Conservation (phyloP, 139 green algal species). For the Tetraselmis chui region DNA sequence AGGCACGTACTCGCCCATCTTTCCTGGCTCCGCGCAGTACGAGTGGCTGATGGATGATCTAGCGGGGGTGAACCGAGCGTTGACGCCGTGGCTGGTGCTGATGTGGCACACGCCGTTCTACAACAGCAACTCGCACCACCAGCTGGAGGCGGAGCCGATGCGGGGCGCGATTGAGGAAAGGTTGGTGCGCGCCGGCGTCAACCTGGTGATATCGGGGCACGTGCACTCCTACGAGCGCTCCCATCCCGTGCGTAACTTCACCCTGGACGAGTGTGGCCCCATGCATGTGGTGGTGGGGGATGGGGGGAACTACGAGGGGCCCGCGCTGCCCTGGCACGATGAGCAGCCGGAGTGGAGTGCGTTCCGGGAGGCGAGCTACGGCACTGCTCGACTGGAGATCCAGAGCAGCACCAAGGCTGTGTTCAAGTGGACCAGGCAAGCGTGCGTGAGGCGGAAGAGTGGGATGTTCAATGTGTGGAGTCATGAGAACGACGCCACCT, state of each 20-base stretch:
- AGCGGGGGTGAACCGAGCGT: slow-evolving; percentile 8
- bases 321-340: slow-evolving; percentile 2
- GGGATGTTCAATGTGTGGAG: background rate
- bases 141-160: slow-evolving; percentile 36
- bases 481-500: background rate
- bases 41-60: slow-evolving; percentile 23
- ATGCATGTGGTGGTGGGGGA: slow-evolving; percentile 38
- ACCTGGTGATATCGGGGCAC: slow-evolving; percentile 45
- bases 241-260: slow-evolving; percentile 26
- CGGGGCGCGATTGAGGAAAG: slow-evolving; percentile 23
- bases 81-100: slow-evolving; percentile 26
- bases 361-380: slow-evolving; percentile 34
- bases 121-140: slow-evolving; percentile 28
- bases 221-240: slow-evolving; percentile 49
- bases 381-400: slow-evolving; percentile 22
- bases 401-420: slow-evolving; percentile 20
- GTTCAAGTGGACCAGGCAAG: slow-evolving; percentile 31
- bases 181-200: slow-evolving; percentile 18
- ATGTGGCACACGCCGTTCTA: slow-evolving; percentile 9
- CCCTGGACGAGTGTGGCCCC: slow-evolving; percentile 32
- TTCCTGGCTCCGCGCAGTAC: slow-evolving; percentile 14
- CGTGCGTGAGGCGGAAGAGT: background rate
- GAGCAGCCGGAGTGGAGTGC: slow-evolving; percentile 28
- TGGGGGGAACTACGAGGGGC: slow-evolving; percentile 33
- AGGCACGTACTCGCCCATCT: background rate